Evolutionary conservation across 192 early-diverging fungal species (phyloP).

Genomic region (Podochytrium sp.): DNA sequence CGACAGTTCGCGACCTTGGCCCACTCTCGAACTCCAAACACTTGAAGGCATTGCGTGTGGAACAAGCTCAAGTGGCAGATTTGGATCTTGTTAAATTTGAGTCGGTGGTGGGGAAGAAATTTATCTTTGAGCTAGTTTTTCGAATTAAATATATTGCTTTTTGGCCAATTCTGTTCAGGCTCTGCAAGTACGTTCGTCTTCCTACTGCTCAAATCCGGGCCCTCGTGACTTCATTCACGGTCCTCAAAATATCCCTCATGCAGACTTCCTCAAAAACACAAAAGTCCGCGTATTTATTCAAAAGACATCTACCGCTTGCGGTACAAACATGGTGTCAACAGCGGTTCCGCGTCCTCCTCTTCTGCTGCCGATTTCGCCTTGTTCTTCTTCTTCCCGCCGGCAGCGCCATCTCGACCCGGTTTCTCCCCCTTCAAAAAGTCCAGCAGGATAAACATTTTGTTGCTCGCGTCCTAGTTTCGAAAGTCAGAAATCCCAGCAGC

Average conservation of each 20-base stretch:
- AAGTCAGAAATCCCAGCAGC: background rate
- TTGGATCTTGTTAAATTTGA: too few relatives aligned
- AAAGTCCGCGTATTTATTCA: too few relatives aligned
- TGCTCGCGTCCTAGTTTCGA: slow-evolving; percentile 63
- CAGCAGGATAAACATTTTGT: slow-evolving; percentile 96
- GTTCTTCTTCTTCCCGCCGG: background rate
- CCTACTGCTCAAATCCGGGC: slow-evolving; percentile 9
- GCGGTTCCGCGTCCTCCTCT: slow-evolving; percentile 2
- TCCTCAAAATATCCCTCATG: slow-evolving; percentile 26
- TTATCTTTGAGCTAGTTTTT: too few relatives aligned
- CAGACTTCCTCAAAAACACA: too few relatives aligned
- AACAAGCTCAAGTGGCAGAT: too few relatives aligned
- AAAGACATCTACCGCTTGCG: slow-evolving; percentile 44
- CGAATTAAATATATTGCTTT: too few relatives aligned
- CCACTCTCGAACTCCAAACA: background rate
- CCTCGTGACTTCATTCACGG: slow-evolving; percentile 15
- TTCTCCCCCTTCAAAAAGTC: slow-evolving; percentile 70
- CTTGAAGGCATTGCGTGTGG: background rate
- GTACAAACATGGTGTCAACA: slow-evolving; percentile 49
- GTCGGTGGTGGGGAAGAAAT: too few relatives aligned
- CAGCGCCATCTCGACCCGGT: slow-evolving; percentile 16
- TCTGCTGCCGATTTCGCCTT: background rate
- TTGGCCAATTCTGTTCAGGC: too few relatives aligned
- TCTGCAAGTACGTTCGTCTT: background rate
- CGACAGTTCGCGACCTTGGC: background rate